Evolutionary conservation across 1,139 yeast species (phyloP), one percentile per base, ranked within the genome.

Genomic region (Taphrina populina): DNA sequence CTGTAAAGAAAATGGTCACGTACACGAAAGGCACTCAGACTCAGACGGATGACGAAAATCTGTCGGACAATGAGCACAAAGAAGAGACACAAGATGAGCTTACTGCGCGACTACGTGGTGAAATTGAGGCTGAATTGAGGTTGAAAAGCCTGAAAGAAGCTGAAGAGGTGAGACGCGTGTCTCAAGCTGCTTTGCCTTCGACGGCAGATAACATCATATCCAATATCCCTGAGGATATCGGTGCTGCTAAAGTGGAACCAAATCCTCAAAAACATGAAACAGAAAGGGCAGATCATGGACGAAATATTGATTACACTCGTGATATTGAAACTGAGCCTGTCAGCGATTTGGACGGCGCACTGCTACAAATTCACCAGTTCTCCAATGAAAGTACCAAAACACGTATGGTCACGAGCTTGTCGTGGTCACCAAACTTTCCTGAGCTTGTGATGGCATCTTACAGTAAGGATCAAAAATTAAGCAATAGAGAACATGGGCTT

Each of bases 371-470:
- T 2, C 52, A 41, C 10, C 67, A 64, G 36, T 63, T 70, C 34
- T 61, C 57, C 27, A 63, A 66, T 17, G 62, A 62, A 4, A 59
- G 53, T 32, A 62, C 70, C 1, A 54, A 44, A 1, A 66, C 64
- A 6, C 65, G 75, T 35, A 67, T 73, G 1, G 66, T 78, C 2
- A 68, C 71, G 1, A 67, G 68, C n/a, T 58, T 77, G 2, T 79
- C 71, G 56, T 72, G 73, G 68, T 77, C 75, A 10, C 72, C 70
- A 0, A 69, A 69, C 52, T 70, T 67, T 60, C 70, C 73, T 0
- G 78, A 77, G 52, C 70, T 74, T 43, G 63, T 78, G 5, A 75
- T 77, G 0, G 72, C 73, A 1, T 64, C 73, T 1, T 67, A 69
- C 57, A 57, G 65, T 13, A 60, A 60, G n/a, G 65, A 64, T 7